phyloP scores from a whole-genome alignment of 2,329 filamentous ascomycete genomes.

The Cladophialophora bantiana region DNA sequence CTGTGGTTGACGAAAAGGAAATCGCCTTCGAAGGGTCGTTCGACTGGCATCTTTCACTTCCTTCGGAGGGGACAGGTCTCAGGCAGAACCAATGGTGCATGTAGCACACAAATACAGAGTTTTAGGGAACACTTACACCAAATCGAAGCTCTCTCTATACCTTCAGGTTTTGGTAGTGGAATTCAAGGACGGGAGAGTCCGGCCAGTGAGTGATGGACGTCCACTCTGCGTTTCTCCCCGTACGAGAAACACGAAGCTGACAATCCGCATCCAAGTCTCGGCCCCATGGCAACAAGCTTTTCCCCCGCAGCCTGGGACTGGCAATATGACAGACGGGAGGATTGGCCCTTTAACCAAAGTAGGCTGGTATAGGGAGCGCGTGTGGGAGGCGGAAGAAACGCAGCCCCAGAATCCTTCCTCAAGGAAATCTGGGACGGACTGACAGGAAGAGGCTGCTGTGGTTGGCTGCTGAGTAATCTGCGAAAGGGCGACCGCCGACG shows the following conservation, averaged over 20 bases:
- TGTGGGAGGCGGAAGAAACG: no score
- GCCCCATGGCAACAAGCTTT: not conserved
- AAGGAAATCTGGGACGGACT: no score
- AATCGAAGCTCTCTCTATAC: not conserved
- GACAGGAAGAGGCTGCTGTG: no score
- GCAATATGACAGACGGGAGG: not conserved
- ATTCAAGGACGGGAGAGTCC: not conserved
- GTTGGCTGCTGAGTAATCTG: no score
- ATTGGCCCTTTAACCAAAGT: not conserved
- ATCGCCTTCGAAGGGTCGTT: slow-evolving; percentile 8
- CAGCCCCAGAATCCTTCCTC: no score
- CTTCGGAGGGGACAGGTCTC: not conserved
- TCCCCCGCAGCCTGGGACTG: not conserved
- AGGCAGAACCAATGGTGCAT: not conserved
- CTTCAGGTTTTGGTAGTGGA: not conserved
- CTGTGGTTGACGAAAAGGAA: slow-evolving; percentile 13
- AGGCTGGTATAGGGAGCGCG: no score
- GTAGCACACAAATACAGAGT: not conserved
- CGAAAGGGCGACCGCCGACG: no score
- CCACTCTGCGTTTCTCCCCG: not conserved
- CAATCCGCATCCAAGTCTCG: not conserved
- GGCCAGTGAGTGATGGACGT: not conserved
- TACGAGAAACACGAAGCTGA: not conserved
- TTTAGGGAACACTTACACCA: not conserved
- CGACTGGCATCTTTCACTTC: slow-evolving; percentile 1